phyloP scores from a whole-genome alignment of 164 flowering plant genomes.

The Tinospora cordifolia region DNA sequence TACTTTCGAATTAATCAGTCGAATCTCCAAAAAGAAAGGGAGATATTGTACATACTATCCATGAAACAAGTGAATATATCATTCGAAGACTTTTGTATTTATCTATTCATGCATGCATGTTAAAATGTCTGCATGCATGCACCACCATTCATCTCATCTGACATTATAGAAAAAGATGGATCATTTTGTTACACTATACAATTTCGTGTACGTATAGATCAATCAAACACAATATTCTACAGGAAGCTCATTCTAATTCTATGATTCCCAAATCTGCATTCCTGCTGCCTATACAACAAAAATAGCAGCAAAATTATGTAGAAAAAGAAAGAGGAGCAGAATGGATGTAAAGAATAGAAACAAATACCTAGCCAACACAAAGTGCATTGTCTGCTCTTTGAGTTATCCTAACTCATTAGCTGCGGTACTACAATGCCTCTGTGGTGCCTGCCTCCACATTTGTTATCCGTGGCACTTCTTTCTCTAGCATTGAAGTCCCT shows the following conservation, averaged over 20 bases:
- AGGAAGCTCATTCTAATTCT: neutral
- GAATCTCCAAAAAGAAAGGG: neutral
- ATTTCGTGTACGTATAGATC: neutral
- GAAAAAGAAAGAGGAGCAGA: neutral
- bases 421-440: neutral
- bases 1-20: neutral
- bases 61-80: neutral
- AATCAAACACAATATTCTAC: neutral
- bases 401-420: neutral
- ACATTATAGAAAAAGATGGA: neutral
- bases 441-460: neutral
- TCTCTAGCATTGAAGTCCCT: conserved; percentile 80
- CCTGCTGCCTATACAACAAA: conserved; percentile 14
- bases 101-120: conserved; percentile 10
- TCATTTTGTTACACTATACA: neutral
- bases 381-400: neutral
- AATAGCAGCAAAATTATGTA: conserved; percentile 9
- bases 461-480: conserved; percentile 29
- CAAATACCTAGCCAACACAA: neutral
- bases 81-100: neutral
- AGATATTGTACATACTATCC: neutral
- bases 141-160: too few relatives aligned
- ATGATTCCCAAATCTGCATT: neutral
- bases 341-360: neutral
- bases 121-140: conserved; percentile 15